phyloP scores from a whole-genome alignment of 2,329 filamentous ascomycete genomes.

The Stemphylium lycopersici region DNA sequence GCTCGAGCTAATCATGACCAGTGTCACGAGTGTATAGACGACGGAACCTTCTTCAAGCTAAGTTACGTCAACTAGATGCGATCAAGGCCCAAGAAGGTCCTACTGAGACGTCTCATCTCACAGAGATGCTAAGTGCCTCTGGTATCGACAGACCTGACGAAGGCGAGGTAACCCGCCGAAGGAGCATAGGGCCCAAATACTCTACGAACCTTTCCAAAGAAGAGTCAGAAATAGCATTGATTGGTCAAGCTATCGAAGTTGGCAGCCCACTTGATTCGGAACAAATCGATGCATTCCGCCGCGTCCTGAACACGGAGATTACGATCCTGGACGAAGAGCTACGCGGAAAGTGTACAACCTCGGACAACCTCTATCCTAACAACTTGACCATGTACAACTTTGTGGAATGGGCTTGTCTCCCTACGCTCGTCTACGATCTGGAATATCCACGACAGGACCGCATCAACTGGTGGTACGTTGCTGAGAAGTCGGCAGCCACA shows the following conservation, averaged over 20 bases:
- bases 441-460: conserved; percentile 74
- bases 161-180: conserved; percentile 30
- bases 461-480: conserved; percentile 76
- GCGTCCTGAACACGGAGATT: conserved; percentile 72
- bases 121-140: conserved; percentile 15
- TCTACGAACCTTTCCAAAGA: conserved; percentile 55
- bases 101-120: conserved; percentile 28
- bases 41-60: conserved; percentile 51
- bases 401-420: conserved; percentile 75
- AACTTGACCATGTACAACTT: conserved; percentile 71
- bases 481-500: conserved; percentile 72
- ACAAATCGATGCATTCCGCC: conserved; percentile 68
- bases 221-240: conserved; percentile 63
- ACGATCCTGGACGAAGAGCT: conserved; percentile 69
- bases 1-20: conserved; percentile 1
- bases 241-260: conserved; percentile 67
- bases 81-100: conserved; percentile 55
- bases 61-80: conserved; percentile 64
- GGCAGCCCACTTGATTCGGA: conserved; percentile 64
- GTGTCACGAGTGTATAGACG: conserved; percentile 59
- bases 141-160: conserved; percentile 19
- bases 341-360: conserved; percentile 63
- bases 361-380: conserved; percentile 65
- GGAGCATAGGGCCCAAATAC: conserved; percentile 46
- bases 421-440: conserved; percentile 79